Evolutionary conservation across 2,329 filamentous ascomycete species (phyloP), one percentile per base, ranked within the genome.

Genomic region (Fusarium burgessii): DNA sequence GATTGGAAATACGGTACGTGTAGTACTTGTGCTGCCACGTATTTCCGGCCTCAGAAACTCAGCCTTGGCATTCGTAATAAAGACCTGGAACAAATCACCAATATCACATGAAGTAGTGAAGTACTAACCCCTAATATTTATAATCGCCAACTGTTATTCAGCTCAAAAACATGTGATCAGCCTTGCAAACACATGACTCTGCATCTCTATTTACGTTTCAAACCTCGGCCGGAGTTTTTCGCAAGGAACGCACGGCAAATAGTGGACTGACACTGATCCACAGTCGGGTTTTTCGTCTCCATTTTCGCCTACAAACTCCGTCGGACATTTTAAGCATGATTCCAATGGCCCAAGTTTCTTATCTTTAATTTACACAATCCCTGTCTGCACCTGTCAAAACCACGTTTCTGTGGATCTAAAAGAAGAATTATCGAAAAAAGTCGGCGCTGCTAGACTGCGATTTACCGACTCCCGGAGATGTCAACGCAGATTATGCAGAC

Each of bases 191-290:
- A 49, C 49, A 62, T 64, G 49, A 42, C 13, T 15, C 29, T 20
- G 18, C 33, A 20, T 17, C 32, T 50, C n/a, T 6, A 7, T 29
- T 8, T 2, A 40, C 13, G 9, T 25, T n/a, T n/a, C 29, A 50
- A 23, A 10, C 58, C 55, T 67, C 55, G 55, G 47, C 10, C 23
- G 35, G 38, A 27, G 11, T 45, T 64, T 64, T 33, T 43, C 14
- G 20, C 36, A 38, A 29, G 20, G 20, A 38, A 27, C 18, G 32
- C 32, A 49, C 41, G 42, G 54, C 54, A 58, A 65, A 47, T 59
- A 45, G 56, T 67, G 64, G 63, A 51, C 64, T 67, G 63, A 67
- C 40, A 18, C 8, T 20, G 59, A 61, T 55, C 64, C 64, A 68
- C 57, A 41, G 13, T 68, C 64, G 64, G 63, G 8, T 11, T 57